Conservation (phyloP, 2,329 filamentous ascomycete species). For the Cryphonectria nitschkei region DNA sequence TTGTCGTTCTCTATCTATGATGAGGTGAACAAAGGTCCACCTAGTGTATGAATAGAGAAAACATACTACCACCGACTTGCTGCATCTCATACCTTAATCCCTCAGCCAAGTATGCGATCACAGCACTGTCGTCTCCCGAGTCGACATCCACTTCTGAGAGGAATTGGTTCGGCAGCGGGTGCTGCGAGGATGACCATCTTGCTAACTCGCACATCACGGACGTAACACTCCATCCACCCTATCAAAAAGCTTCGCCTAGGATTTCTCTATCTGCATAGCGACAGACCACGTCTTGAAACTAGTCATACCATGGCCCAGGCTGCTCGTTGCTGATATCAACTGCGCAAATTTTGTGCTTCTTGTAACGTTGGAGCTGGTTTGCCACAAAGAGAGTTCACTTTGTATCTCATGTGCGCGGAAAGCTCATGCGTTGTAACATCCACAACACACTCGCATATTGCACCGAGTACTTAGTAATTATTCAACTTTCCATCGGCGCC, state of each 20-base stretch:
- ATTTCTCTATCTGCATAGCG: constrained; percentile 42
- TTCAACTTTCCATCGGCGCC: constrained; percentile 43
- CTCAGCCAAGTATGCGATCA: not conserved
- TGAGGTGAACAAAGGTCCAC: no score
- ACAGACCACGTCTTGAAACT: constrained; percentile 36
- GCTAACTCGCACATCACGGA: constrained; percentile 38
- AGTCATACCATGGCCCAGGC: constrained; percentile 29
- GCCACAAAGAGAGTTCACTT: constrained; percentile 56
- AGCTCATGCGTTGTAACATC: constrained; percentile 60
- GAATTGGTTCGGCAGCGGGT: constrained; percentile 34
- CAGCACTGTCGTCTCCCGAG: constrained; percentile 12
- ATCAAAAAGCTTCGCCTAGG: constrained; percentile 43
- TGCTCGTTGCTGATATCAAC: not conserved
- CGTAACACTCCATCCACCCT: constrained; percentile 43
- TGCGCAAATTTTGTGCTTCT: not conserved
- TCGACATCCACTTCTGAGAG: constrained; percentile 31
- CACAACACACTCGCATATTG: constrained; percentile 38
- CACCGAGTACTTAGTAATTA: constrained; percentile 40
- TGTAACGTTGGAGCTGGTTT: constrained; percentile 30
- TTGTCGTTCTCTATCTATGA: no score
- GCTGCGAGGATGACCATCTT: constrained; percentile 42
- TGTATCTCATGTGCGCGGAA: constrained; percentile 63
- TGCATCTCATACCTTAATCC: no score
- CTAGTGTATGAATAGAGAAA: no score
- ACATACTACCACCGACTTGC: no score